Evolutionary conservation across 164 flowering plant genomes (phyloP).

Genomic region (Platanus orientalis): DNA sequence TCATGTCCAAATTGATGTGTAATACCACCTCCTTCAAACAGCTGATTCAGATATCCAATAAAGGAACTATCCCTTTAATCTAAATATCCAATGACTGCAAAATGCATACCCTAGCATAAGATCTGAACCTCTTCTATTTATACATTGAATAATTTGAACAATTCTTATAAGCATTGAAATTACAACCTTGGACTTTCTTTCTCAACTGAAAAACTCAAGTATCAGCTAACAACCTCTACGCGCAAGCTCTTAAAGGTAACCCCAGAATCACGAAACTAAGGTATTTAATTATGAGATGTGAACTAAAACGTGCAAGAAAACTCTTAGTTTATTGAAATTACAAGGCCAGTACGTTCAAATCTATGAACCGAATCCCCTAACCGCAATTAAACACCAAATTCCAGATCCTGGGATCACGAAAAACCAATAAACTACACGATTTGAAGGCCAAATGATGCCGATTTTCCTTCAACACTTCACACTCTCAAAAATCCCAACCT

Average conservation of each 20-base stretch:
- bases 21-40: conserved; percentile 12
- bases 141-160: conserved; percentile 15
- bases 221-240: neutral
- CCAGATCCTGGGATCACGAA: conserved; percentile 5
- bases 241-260: neutral
- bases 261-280: neutral
- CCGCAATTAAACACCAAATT: neutral
- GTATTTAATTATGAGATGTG: neutral
- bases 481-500: neutral
- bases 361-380: neutral
- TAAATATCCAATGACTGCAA: conserved; percentile 27
- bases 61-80: conserved; percentile 5
- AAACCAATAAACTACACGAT: neutral
- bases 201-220: neutral
- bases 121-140: conserved; percentile 16
- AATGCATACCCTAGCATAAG: conserved; percentile 28
- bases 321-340: neutral
- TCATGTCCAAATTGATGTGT: conserved; percentile 54
- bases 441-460: neutral
- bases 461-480: neutral
- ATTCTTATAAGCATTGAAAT: conserved; percentile 26
- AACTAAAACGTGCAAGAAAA: neutral
- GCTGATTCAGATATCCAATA: conserved; percentile 8
- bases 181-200: neutral
- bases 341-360: neutral